Evolutionary conservation across 2,329 filamentous ascomycete species (phyloP).

Genomic region (Graphilbum sp.): DNA sequence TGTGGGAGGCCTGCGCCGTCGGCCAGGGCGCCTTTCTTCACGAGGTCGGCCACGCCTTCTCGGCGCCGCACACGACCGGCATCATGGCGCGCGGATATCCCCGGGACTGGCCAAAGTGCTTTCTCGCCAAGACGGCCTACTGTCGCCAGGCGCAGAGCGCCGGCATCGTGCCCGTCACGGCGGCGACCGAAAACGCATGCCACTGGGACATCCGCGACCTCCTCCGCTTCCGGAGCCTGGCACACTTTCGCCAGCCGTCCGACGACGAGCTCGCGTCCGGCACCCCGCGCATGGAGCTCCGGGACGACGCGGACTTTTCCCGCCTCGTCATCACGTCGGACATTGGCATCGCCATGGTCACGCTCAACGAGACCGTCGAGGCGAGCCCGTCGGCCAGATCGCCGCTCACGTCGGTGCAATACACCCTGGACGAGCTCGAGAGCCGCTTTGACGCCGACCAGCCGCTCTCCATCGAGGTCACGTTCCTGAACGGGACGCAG

Average conservation of each 20-base stretch:
- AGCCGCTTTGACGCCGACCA: not conserved
- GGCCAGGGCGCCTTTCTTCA: constrained; percentile 86
- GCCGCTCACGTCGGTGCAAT: not conserved
- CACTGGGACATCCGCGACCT: constrained; percentile 78
- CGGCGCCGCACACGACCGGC: constrained; percentile 71
- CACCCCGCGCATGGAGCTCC: constrained; percentile 63
- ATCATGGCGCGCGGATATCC: constrained; percentile 84
- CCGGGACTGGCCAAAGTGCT: constrained; percentile 66
- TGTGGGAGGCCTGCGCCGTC: constrained; percentile 84
- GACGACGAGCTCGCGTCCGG: constrained; percentile 63
- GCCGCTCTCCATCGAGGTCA: not conserved
- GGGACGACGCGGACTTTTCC: constrained; percentile 78
- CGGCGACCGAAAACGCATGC: constrained; percentile 51
- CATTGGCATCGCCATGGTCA: not conserved
- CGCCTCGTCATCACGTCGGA: not conserved
- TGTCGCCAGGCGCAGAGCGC: constrained; percentile 74
- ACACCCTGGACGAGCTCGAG: not conserved
- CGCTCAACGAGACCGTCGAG: not conserved
- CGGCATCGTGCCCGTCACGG: constrained; percentile 45
- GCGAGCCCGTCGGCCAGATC: not conserved
- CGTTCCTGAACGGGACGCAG: not conserved
- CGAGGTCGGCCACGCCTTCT: constrained; percentile 77
- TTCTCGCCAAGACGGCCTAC: constrained; percentile 65
- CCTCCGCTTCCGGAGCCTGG: constrained; percentile 75
- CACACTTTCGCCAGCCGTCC: constrained; percentile 68